Conservation (phyloP, 176 grass and related monocot species). For the Oryza longistaminata region DNA sequence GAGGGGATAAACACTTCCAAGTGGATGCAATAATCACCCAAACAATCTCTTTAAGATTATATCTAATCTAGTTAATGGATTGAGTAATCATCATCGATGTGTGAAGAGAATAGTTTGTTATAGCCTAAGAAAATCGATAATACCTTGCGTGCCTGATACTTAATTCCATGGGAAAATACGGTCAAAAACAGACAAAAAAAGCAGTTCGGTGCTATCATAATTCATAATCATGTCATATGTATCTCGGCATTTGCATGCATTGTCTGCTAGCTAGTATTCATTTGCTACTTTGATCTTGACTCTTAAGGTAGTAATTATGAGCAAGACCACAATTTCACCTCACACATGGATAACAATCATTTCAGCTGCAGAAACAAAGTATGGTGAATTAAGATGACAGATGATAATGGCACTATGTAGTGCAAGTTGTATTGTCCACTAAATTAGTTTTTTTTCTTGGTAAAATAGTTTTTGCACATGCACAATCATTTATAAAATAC, state of each 20-base stretch:
- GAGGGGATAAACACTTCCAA: not conserved
- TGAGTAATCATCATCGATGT: not conserved
- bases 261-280: not conserved
- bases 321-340: constrained; percentile 21
- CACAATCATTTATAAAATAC: not conserved
- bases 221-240: constrained; percentile 17
- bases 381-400: constrained; percentile 16
- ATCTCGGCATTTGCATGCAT: not conserved
- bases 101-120: constrained; percentile 17
- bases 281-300: constrained; percentile 36
- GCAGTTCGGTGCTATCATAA: not conserved
- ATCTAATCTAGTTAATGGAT: not conserved
- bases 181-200: constrained; percentile 24
- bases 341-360: constrained; percentile 25
- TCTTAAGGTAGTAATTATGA: constrained; percentile 26
- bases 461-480: not conserved
- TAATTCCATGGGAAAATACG: not conserved
- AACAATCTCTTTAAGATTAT: not conserved
- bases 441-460: not conserved
- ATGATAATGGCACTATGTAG: not conserved
- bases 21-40: constrained; percentile 8
- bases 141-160: constrained; percentile 20
- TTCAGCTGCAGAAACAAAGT: constrained; percentile 27
- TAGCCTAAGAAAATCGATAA: not conserved
- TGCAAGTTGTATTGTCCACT: constrained; percentile 31